Evolutionary conservation across 495 filamentous ascomycete species (phyloP), one percentile per base, ranked within the genome.

Genomic region (Hypoxylon crocopeplum): DNA sequence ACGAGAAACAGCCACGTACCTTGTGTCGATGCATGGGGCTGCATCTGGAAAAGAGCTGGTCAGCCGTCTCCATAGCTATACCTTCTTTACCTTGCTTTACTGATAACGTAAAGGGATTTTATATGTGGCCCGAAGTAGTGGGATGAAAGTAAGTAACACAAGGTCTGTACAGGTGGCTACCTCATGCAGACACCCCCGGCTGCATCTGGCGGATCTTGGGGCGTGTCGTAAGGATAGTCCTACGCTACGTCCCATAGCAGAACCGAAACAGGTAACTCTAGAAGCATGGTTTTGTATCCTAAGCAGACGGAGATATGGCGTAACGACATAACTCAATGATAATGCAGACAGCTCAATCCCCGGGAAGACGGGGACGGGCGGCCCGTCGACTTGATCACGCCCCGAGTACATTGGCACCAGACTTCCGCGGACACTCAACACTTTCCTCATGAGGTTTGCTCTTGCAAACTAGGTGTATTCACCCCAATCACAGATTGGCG

Each of bases 181-280:
- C 7, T 33, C 16, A 22, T 29, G 16, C 30, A 29, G 21, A 13
- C 15, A 36, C 39, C 33, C 25, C 24, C 32, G 4, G n/a, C 42
- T 41, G 48, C 36, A 49, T 54, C 57, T 49, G 49, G 34, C 56
- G 56, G 48, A 54, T 60, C 56, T 60, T 54, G 57, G 57, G 32
- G 36, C 47, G 16, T 13, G 36, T 32, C 34, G 34, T 47, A 41
- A 53, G 48, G 48, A 60, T 48, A 42, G 47, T 54, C 49, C 27
- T 22, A 48, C 22, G 2, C 24, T 27, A 27, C 24, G 45, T 50
- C 54, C 54, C 54, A 34, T 13, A 30, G 53, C 33, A 25, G 44
- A 45, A 48, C 42, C 48, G 0, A 36, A 38, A 44, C 17, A 16
- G 42, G 42, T 33, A 52, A 10, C 4, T 13, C 19, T 8, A 30